Conservation (phyloP, 768 basidiomycete species). For the Lactarius hatsudake region DNA sequence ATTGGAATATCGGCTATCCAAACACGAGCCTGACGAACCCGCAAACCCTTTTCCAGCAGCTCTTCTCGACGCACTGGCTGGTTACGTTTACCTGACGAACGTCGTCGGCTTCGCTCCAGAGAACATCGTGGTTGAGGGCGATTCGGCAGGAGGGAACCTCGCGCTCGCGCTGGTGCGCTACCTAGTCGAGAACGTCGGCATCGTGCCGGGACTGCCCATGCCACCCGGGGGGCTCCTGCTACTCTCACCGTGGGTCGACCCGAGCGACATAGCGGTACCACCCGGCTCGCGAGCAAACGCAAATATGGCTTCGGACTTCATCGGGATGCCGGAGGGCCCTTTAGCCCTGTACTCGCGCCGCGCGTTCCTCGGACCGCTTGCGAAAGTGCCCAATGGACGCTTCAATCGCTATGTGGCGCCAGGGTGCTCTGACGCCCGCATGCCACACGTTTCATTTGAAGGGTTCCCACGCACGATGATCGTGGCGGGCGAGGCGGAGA, state of each 20-base stretch:
- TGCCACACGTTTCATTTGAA: conserved; percentile 29
- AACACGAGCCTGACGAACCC: conserved; percentile 40
- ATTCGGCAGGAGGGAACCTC: conserved; percentile 78
- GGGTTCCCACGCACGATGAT: conserved; percentile 39
- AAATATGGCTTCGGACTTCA: conserved; percentile 16
- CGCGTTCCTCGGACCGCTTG: conserved; percentile 23
- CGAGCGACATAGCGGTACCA: conserved; percentile 9
- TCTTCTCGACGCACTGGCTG: conserved; percentile 69
- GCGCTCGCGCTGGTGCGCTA: conserved; percentile 61
- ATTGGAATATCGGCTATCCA: conserved; percentile 70
- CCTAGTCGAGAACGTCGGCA: conserved; percentile 37
- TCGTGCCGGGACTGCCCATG: conserved; percentile 4
- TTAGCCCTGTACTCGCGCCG: conserved; percentile 12
- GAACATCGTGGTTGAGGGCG: conserved; percentile 66
- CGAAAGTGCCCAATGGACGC: neutral
- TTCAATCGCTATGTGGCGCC: conserved; percentile 12
- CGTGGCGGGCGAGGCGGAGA: conserved; percentile 34
- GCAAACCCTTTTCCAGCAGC: conserved; percentile 70
- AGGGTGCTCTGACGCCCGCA: conserved; percentile 21
- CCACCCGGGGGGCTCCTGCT: conserved; percentile 15
- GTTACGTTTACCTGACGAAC: conserved; percentile 67
- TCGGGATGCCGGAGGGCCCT: conserved; percentile 14
- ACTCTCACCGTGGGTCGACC: conserved; percentile 21
- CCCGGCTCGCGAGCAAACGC: conserved; percentile 14
- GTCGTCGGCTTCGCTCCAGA: conserved; percentile 52